A percentile compares a stretch with the other conserved stretches of the same genome.
These are phyloP conservation scores for Corymbia citriodora DNA, from an alignment of 441 rosid genomes.

Conservation along the genomic window DNA sequence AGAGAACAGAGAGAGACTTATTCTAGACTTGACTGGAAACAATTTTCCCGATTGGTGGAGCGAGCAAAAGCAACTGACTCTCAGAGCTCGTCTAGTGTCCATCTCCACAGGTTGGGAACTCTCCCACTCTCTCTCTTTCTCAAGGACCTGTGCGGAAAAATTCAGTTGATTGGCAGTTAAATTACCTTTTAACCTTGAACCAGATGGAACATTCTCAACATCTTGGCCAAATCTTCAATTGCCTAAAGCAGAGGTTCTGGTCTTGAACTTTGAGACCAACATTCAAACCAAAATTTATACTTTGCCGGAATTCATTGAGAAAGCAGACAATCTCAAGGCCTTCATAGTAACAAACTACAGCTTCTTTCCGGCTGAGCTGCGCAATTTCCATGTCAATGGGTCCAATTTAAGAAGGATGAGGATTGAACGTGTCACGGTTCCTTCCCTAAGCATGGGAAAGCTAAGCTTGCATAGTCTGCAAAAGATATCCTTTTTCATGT, in stretches of 20 bases:
- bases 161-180: not conserved
- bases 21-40: slow-evolving; percentile 27
- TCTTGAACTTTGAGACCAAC: slow-evolving; percentile 35
- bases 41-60: slow-evolving; percentile 36
- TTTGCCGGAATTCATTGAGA: slow-evolving; percentile 42
- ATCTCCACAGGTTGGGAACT: slow-evolving; percentile 44
- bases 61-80: slow-evolving; percentile 7
- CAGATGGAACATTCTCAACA: slow-evolving; percentile 50
- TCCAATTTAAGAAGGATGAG: slow-evolving; percentile 55
- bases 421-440: slow-evolving; percentile 39
- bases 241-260: slow-evolving; percentile 49
- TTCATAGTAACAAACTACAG: slow-evolving; percentile 34
- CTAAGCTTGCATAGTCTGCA: slow-evolving; percentile 16
- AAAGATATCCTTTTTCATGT: slow-evolving; percentile 52
- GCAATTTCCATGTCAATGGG: slow-evolving; percentile 26
- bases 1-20: slow-evolving; percentile 30
- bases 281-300: slow-evolving; percentile 11
- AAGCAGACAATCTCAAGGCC: slow-evolving; percentile 46
- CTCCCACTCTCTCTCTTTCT: not conserved
- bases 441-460: slow-evolving; percentile 6
- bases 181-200: not conserved
- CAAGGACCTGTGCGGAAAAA: not conserved
- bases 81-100: slow-evolving; percentile 41
- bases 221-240: slow-evolving; percentile 37
- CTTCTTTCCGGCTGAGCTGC: slow-evolving; percentile 21